phyloP scores from a whole-genome alignment of 257 asterid species.

The Solanum medicagineum region DNA sequence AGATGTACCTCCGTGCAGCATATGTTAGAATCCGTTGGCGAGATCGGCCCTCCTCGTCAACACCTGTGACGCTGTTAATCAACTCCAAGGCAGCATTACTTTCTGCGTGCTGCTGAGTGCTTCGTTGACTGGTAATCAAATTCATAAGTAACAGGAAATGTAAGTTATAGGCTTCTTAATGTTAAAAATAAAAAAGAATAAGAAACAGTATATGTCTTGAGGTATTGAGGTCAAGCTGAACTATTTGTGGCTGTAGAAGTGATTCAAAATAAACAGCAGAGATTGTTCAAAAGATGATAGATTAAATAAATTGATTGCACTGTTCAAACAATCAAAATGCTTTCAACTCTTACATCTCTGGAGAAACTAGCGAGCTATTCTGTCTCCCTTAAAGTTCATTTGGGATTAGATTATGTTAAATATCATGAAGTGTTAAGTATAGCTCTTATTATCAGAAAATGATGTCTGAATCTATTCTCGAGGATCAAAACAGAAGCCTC shows the following conservation, averaged over 20 bases:
- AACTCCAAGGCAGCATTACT: constrained; percentile 90
- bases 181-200: neutral
- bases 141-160: constrained; percentile 2
- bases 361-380: neutral
- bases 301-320: neutral
- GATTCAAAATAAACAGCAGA: neutral
- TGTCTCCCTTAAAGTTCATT: neutral
- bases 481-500: neutral
- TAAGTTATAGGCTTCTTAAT: neutral
- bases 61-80: constrained; percentile 79
- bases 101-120: constrained; percentile 49
- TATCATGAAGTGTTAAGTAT: neutral
- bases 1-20: constrained; percentile 84
- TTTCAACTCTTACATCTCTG: neutral
- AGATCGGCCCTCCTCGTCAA: constrained; percentile 93
- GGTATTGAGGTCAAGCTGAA: neutral
- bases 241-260: neutral
- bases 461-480: neutral
- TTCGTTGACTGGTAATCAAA: constrained; percentile 34
- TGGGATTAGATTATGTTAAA: neutral
- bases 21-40: constrained; percentile 93
- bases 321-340: neutral
- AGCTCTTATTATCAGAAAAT: neutral
- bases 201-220: neutral
- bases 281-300: neutral